A percentile compares a stretch with the other conserved stretches of the same genome.
Evolutionary conservation across 306 rosid species (phyloP).

Genomic region (Prunus armeniaca): DNA sequence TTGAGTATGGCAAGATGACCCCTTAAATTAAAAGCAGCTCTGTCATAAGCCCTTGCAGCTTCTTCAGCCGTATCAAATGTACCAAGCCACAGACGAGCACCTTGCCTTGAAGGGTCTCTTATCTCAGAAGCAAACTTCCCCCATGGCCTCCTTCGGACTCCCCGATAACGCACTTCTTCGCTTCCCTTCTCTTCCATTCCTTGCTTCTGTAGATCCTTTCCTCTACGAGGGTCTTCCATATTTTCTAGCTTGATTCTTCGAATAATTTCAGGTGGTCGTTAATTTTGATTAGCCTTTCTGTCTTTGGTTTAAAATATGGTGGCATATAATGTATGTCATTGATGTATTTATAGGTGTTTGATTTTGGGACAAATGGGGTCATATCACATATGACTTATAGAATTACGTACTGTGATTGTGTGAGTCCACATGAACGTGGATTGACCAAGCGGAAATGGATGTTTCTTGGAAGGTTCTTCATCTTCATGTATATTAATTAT

Average conservation of each 20-base stretch:
- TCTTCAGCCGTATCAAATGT: slow-evolving; percentile 82
- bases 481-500: not conserved
- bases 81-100: slow-evolving; percentile 78
- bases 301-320: slow-evolving; percentile 11
- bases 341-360: slow-evolving; percentile 3
- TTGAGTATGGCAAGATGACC: slow-evolving; percentile 77
- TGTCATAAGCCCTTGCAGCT: slow-evolving; percentile 79
- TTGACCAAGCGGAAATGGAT: slow-evolving; percentile 39
- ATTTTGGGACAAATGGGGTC: not conserved
- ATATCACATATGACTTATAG: not conserved
- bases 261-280: not conserved
- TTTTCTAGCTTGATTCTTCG: not conserved
- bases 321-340: not conserved
- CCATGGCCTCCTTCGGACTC: slow-evolving; percentile 75
- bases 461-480: slow-evolving; percentile 33
- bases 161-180: slow-evolving; percentile 58
- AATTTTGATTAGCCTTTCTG: not conserved
- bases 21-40: slow-evolving; percentile 72
- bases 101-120: slow-evolving; percentile 71
- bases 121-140: slow-evolving; percentile 90
- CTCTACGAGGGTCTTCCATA: slow-evolving; percentile 50
- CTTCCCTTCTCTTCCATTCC: slow-evolving; percentile 36
- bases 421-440: slow-evolving; percentile 29
- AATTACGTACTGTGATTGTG: not conserved
- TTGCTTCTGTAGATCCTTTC: slow-evolving; percentile 22